phyloP scores from a whole-genome alignment of 2,329 filamentous ascomycete genomes.

The Zymoseptoria ardabiliae region DNA sequence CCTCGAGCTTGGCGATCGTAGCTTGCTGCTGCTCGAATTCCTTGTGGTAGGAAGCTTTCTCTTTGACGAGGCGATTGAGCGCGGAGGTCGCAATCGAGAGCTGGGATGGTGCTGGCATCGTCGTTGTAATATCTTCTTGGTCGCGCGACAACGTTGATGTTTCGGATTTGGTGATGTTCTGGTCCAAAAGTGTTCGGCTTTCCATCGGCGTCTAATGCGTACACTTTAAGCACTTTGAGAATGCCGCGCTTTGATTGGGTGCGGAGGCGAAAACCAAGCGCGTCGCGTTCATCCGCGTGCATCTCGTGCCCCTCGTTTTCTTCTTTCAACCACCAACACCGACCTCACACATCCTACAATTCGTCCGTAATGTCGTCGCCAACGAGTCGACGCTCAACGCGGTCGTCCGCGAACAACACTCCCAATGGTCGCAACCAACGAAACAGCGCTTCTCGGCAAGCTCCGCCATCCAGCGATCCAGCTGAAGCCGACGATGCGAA shows the following conservation, averaged over 20 bases:
- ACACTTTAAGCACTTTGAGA: not conserved
- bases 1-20: conserved; percentile 61
- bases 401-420: conserved; percentile 41
- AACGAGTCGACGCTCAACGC: conserved; percentile 47
- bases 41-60: conserved; percentile 83
- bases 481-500: conserved; percentile 23
- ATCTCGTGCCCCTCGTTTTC: conserved; percentile 2
- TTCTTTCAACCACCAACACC: not conserved
- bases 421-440: conserved; percentile 45
- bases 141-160: not conserved
- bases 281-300: not conserved
- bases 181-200: not conserved
- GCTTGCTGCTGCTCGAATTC: conserved; percentile 70
- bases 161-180: not conserved
- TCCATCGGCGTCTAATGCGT: not conserved
- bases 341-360: conserved; percentile 6
- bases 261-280: conserved; percentile 1
- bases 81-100: conserved; percentile 74
- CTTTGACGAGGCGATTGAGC: conserved; percentile 78
- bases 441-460: conserved; percentile 44
- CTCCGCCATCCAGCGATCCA: conserved; percentile 38
- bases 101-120: conserved; percentile 69
- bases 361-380: conserved; percentile 53
- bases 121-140: conserved; percentile 7
- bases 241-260: not conserved